A percentile compares a stretch with the other conserved stretches of the same genome.
These are phyloP conservation scores for Debaryomyces coudertii DNA, from an alignment of 1,139 yeast species.

Conservation along the genomic window DNA sequence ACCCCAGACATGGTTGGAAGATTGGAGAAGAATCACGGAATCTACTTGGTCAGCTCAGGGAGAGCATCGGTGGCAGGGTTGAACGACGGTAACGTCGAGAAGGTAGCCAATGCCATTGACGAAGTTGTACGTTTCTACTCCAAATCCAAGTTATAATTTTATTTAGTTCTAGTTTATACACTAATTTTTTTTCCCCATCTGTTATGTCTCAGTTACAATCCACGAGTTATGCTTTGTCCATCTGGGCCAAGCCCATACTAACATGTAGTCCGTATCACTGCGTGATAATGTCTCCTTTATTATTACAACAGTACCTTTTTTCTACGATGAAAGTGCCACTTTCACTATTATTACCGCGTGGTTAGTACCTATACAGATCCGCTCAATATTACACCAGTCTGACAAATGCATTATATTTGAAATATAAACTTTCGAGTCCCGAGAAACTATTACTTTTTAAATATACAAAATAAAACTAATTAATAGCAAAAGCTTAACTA, in stretches of 20 bases:
- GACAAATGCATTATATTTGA: constrained; percentile 10
- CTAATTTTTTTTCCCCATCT: neutral
- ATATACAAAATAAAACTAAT: constrained; percentile 10
- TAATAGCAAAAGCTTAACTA: constrained; percentile 5
- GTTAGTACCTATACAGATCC: too few relatives aligned
- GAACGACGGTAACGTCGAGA: constrained; percentile 75
- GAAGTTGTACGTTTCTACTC: constrained; percentile 61
- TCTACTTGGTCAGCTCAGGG: constrained; percentile 79
- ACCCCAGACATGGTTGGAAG: constrained; percentile 76
- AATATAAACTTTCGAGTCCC: constrained; percentile 9
- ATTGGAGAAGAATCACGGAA: constrained; percentile 76
- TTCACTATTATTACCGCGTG: too few relatives aligned
- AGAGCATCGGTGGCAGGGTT: constrained; percentile 95
- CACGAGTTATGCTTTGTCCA: neutral
- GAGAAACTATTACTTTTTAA: constrained; percentile 7
- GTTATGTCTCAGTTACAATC: neutral
- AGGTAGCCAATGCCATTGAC: constrained; percentile 83
- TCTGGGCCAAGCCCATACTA: too few relatives aligned
- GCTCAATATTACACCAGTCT: constrained; percentile 2
- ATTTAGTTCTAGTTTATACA: constrained; percentile 5
- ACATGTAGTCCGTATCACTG: too few relatives aligned
- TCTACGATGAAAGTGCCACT: too few relatives aligned
- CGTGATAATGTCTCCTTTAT: too few relatives aligned
- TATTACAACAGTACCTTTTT: too few relatives aligned
- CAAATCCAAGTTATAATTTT: constrained; percentile 35